Evolutionary conservation across 1,284 basidiomycete species (phyloP).

Genomic region (Leccinum laetum): DNA sequence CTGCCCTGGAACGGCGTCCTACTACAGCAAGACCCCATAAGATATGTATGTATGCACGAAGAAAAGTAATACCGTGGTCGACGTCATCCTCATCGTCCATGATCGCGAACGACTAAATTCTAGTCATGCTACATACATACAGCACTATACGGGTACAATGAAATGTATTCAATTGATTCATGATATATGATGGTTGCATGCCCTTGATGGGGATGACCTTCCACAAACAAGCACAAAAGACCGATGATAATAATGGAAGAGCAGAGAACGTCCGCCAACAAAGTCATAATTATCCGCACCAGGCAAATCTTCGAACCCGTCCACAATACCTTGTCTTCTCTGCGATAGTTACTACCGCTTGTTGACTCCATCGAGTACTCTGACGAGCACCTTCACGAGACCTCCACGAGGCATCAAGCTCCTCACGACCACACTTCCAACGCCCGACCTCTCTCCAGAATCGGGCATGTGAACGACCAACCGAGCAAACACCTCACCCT

Average conservation of each 20-base stretch:
- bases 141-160: slow-evolving; percentile 4
- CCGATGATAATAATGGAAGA: neutral
- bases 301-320: neutral
- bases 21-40: slow-evolving; percentile 2
- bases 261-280: neutral
- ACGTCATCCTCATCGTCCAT: neutral
- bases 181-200: neutral
- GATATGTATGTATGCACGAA: neutral
- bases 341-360: neutral
- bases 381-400: slow-evolving; percentile 25
- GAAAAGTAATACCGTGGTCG: neutral
- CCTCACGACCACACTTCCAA: slow-evolving; percentile 9
- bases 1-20: slow-evolving; percentile 23
- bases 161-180: neutral
- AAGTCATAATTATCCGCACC: neutral
- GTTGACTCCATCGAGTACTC: slow-evolving; percentile 19
- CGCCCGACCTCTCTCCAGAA: slow-evolving; percentile 3
- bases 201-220: neutral
- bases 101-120: neutral
- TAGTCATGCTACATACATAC: neutral
- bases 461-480: slow-evolving; percentile 56
- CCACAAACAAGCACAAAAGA: neutral
- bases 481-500: slow-evolving; percentile 86
- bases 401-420: slow-evolving; percentile 26
- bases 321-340: neutral